These are phyloP conservation scores for Scalesia atractyloides DNA, from an alignment of 129 eudicot genomes.

Conservation along the genomic window DNA sequence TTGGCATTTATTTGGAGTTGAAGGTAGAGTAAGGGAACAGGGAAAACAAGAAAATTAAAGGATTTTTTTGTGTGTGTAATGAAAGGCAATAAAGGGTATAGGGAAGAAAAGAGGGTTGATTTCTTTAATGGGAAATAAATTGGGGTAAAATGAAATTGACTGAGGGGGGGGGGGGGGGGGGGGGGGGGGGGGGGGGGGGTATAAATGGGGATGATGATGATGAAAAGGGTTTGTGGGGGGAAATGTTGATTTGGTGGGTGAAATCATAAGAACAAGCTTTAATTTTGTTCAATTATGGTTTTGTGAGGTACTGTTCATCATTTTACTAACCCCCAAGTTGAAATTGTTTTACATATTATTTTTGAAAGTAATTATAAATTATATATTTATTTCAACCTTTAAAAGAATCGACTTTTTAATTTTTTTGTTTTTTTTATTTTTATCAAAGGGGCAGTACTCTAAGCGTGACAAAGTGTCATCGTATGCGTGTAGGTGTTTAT, in stretches of 20 bases:
- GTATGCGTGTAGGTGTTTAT: too few species aligned
- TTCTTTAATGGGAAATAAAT: slow-evolving; percentile 22
- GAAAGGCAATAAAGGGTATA: slow-evolving; percentile 32
- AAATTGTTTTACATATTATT: neutral
- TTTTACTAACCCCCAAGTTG: neutral
- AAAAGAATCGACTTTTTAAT: too few species aligned
- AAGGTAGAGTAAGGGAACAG: slow-evolving; percentile 30
- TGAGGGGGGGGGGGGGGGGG: neutral
- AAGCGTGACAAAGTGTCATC: too few species aligned
- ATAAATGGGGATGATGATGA: slow-evolving; percentile 46
- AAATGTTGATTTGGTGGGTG: slow-evolving; percentile 46
- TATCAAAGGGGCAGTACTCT: too few species aligned
- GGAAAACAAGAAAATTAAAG: slow-evolving; percentile 41
- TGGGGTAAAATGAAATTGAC: slow-evolving; percentile 27
- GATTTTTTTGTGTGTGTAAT: slow-evolving; percentile 34
- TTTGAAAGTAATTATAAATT: too few species aligned
- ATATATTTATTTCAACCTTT: too few species aligned
- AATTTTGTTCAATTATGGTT: slow-evolving; percentile 46
- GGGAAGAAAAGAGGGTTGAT: slow-evolving; percentile 17
- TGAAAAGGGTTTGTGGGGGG: slow-evolving; percentile 24
- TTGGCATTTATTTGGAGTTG: slow-evolving; percentile 25
- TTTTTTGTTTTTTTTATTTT: too few species aligned
- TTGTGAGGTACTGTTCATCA: slow-evolving; percentile 4
- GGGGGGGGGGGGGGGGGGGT: slow-evolving; percentile 4
- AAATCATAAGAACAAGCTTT: slow-evolving; percentile 30